Conservation (phyloP, 805 yeast species). For the Teunomyces tritomae region DNA sequence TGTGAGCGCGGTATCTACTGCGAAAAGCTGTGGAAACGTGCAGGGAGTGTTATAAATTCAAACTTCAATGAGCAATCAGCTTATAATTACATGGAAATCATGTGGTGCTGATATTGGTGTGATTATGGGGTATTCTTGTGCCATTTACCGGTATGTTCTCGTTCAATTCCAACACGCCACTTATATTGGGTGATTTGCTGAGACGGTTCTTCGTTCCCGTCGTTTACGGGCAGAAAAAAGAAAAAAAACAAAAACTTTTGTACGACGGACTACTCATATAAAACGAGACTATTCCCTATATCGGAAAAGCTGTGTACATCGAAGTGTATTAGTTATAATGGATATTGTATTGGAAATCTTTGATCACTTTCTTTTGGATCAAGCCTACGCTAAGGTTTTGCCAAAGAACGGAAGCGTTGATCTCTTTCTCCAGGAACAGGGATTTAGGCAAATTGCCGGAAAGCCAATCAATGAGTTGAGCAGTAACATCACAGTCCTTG, state of each 20-base stretch:
- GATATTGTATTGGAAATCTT: slow-evolving; percentile 83
- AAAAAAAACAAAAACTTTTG: background rate
- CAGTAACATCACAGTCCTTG: slow-evolving; percentile 6
- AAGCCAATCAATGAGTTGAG: background rate
- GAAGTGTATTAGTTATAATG: slow-evolving; percentile 45
- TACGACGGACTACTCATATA: background rate
- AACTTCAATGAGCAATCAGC: background rate
- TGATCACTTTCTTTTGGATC: slow-evolving; percentile 75
- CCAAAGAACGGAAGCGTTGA: slow-evolving; percentile 54
- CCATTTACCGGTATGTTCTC: background rate
- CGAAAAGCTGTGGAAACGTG: background rate
- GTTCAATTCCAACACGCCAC: slow-evolving; percentile 1
- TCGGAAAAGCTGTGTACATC: slow-evolving; percentile 3
- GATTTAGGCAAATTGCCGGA: slow-evolving; percentile 1
- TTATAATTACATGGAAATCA: background rate
- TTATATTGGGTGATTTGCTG: background rate
- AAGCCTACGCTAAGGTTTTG: slow-evolving; percentile 62
- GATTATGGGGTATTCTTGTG: background rate
- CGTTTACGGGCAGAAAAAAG: slow-evolving; percentile 2
- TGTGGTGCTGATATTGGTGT: slow-evolving; percentile 1
- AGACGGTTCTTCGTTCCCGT: slow-evolving; percentile 4
- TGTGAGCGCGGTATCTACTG: slow-evolving; percentile 5
- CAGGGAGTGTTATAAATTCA: background rate
- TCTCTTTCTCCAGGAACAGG: slow-evolving; percentile 14
- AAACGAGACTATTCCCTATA: background rate